These are phyloP conservation scores for Hordeum pubiflorum DNA, from an alignment of 202 grass and related monocot genomes.

Conservation along the genomic window DNA sequence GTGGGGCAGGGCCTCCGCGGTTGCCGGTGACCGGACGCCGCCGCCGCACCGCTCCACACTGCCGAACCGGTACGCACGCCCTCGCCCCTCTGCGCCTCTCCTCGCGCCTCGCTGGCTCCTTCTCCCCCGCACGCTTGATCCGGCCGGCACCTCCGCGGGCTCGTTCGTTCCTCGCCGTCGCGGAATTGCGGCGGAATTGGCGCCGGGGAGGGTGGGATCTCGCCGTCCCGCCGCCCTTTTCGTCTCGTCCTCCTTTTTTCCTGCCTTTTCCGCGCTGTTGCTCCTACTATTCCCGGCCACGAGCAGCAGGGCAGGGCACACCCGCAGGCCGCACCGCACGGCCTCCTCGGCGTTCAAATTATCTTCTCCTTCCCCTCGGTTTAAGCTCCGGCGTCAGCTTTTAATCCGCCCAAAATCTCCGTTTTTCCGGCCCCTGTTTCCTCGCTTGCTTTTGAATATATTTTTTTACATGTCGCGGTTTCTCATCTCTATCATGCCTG, in stretches of 20 bases:
- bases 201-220: slow-evolving; percentile 13
- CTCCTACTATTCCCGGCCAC: not conserved
- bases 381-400: not conserved
- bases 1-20: slow-evolving; percentile 24
- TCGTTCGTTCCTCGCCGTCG: not conserved
- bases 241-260: not conserved
- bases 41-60: slow-evolving; percentile 18
- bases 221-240: not conserved
- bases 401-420: not conserved
- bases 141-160: slow-evolving; percentile 2
- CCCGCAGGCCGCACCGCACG: not conserved
- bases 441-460: not conserved
- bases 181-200: slow-evolving; percentile 28
- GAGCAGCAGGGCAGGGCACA: not conserved
- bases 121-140: slow-evolving; percentile 12
- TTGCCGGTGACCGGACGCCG: slow-evolving; percentile 1
- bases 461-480: not conserved
- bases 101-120: not conserved
- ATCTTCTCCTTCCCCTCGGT: not conserved
- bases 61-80: not conserved
- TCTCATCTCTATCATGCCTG: too few species aligned
- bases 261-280: not conserved
- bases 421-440: not conserved
- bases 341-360: not conserved
- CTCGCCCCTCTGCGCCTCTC: not conserved